Evolutionary conservation across 352 stramenopile species (phyloP), one percentile per base, ranked within the genome.

Genomic region (Phytophthora quininea): DNA sequence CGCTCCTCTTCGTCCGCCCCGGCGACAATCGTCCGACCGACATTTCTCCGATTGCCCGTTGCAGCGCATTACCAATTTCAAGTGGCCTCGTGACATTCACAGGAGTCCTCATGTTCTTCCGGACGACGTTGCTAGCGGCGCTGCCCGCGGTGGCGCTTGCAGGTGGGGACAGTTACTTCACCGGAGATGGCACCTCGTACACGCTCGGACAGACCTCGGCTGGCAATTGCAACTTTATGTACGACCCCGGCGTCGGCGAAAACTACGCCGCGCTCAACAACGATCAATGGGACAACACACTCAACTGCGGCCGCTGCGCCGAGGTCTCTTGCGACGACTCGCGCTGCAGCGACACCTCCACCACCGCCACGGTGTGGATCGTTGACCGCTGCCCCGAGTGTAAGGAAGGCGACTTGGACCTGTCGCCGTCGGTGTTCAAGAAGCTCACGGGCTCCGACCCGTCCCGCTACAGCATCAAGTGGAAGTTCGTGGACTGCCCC

Each of bases 161-260:
- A 19, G 40, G 42, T 8, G 66, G 31, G 3, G 60, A 75, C 43
- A 50, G 43, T 4, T 80, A 75, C 59, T 88, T 70, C 55, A 71
- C 61, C 0, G 82, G 82, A 8, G 75, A 86, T 7, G 78, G 73
- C 67, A 90, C 82, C 9, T 70, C 73, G 27, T 89, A 90, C 68
- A 80, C 67, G n/a, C 76, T 90, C 3, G 62, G 59, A n/a, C 48
- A 79, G 42, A 64, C 76, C 11, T 82, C 64, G 15, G 40, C 55
- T 0, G 79, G 82, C 53, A 90, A 87, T 64, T 91, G 85, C 70
- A 90, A 88, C 61, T 88, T 91, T 53, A 92, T 92, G 83, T 72
- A 71, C 58, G 77, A 79, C 54, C 76, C 74, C 0, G 51, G 56
- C 3, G 62, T 69, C 4, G 74, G 42, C 6, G 76, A 72, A 47